Evolutionary conservation across 768 basidiomycete genomes (phyloP).

Genomic region (Amanita muscaria): DNA sequence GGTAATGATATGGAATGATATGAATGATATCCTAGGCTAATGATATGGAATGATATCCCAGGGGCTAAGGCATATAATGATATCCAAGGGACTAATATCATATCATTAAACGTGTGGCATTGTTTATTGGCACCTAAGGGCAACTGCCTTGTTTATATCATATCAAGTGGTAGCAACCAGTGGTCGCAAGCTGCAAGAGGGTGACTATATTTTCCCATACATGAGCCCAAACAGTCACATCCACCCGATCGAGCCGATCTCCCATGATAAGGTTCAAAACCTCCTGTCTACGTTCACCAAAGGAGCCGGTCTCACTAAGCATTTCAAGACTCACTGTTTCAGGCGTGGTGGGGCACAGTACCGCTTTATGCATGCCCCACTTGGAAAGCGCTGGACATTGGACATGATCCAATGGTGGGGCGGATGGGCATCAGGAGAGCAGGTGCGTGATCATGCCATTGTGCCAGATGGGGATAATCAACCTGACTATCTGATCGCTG

Average conservation of each 20-base stretch:
- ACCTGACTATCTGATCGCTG: slow-evolving; percentile 24
- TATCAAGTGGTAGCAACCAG: too few species aligned
- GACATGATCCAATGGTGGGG: slow-evolving; percentile 31
- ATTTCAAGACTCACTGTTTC: slow-evolving; percentile 27
- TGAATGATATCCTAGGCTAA: too few species aligned
- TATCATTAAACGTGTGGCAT: too few species aligned
- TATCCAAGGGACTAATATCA: too few species aligned
- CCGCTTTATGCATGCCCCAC: slow-evolving; percentile 28
- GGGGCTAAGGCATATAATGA: too few species aligned
- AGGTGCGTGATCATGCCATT: slow-evolving; percentile 17
- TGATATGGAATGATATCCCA: too few species aligned
- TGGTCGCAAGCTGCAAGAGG: too few species aligned
- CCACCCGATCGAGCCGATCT: slow-evolving; percentile 10
- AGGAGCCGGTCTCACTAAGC: slow-evolving; percentile 15
- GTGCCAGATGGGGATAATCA: slow-evolving; percentile 11
- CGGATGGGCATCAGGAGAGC: slow-evolving; percentile 30
- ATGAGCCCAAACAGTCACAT: too few species aligned
- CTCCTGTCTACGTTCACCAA: slow-evolving; percentile 20
- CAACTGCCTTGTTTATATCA: too few species aligned
- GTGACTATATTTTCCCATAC: too few species aligned
- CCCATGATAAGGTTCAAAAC: slow-evolving; percentile 20
- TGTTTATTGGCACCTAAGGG: too few species aligned
- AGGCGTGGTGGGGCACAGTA: slow-evolving; percentile 10
- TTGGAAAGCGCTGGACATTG: slow-evolving; percentile 27
- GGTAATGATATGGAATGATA: too few species aligned